phyloP scores from a whole-genome alignment of 768 basidiomycete genomes.

The Termitomyces bulborhizus region DNA sequence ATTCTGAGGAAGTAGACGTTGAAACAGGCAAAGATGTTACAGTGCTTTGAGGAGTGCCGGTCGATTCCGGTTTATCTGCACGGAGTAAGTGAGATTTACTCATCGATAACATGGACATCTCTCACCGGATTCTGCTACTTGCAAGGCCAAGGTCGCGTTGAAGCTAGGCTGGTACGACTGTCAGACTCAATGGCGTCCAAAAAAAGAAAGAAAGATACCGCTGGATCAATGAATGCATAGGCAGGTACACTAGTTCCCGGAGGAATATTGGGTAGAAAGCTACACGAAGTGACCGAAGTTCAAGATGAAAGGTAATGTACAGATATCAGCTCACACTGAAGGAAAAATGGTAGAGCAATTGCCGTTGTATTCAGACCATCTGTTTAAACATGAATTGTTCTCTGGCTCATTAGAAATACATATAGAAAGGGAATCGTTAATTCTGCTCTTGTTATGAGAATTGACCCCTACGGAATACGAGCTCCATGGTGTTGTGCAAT shows the following conservation, averaged over 20 bases:
- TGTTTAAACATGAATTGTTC: conserved; percentile 11
- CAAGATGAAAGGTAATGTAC: background rate
- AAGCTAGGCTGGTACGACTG: conserved; percentile 24
- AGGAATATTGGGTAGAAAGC: conserved; percentile 34
- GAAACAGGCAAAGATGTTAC: background rate
- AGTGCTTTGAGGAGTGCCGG: conserved; percentile 20
- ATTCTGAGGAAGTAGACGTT: background rate
- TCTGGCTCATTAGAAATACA: no score
- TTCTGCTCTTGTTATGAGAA: no score
- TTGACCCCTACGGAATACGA: background rate
- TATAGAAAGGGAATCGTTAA: no score
- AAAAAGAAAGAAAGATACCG: conserved; percentile 21
- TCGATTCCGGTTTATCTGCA: conserved; percentile 30
- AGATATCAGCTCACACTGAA: conserved; percentile 19
- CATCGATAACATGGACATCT: background rate
- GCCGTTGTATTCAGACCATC: conserved; percentile 40
- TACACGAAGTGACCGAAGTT: conserved; percentile 5
- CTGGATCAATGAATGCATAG: conserved; percentile 43
- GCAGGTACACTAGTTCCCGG: conserved; percentile 35
- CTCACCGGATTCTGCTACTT: conserved; percentile 12
- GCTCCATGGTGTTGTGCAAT: no score
- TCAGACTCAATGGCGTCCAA: background rate
- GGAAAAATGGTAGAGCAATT: conserved; percentile 41
- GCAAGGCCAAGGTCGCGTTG: conserved; percentile 23
- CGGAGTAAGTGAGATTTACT: background rate